Base-by-base conservation (phyloP, 2,329 filamentous ascomycete species). In the Kalaharituber pfeilii region DNA sequence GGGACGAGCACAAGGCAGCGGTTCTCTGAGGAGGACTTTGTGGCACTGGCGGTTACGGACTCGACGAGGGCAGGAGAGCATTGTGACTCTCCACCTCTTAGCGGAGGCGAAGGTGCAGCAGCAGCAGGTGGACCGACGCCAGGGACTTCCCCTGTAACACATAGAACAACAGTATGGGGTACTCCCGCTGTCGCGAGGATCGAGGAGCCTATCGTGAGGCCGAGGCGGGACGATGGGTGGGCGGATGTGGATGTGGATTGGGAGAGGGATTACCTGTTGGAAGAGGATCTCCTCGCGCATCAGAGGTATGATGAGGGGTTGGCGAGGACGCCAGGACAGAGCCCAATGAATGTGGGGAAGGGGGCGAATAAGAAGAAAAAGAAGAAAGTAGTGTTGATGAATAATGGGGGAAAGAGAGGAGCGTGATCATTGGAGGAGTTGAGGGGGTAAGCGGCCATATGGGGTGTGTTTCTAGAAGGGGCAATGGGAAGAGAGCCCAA, bases 201-300 rank as follows among this genome's bases (percentile, higher is more conserved):
- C 5, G 57, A 59, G 13, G 60, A 58, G 18, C 39, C 53, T 8
- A 50, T 52, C 2, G 51, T 49, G 25, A 57, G 62, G 25, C 56
- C 56, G 22, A 61, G 64, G 45, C 69, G 68, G 2, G 79, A 87
- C 58, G 88, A 95, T 66, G 89, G 88, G 0, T 95, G 88, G 88
- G 71, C 89, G 15, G 81, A 84, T 62, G n/a, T n/a, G n/a, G n/a
- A n/a, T n/a, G n/a, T n/a, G n/a, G 86, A 81, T 1, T 85, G 81
- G 81, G 85, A 94, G 63, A 80, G 82, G 55, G 78, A 94, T 54
- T 66, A 94, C 15, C 72, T 79, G 13, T 75, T 77, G 1, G 82
- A 86, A 53, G 72, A 77, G 50, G 72, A 76, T 52, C 53, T 51
- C 54, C 42, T 42, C 56, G 57, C n/a, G 54, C 56, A 50, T 50